A percentile compares a stretch with the other conserved stretches of the same genome.
These are phyloP conservation scores for Myriangium duriaei DNA, from an alignment of 2,329 filamentous ascomycete genomes.

Conservation along the genomic window DNA sequence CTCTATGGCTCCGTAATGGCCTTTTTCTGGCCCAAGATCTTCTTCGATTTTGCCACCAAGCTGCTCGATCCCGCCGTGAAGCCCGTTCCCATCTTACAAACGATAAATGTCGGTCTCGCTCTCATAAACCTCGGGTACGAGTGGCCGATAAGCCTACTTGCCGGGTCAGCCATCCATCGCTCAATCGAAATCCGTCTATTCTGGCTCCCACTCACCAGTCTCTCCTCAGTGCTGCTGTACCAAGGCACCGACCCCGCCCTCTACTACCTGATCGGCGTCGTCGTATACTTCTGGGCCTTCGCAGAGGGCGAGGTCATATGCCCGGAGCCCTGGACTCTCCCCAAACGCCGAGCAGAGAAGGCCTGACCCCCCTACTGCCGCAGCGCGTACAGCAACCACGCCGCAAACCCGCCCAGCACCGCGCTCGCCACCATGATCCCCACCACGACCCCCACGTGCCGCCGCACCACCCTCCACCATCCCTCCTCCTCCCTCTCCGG, in stretches of 20 bases:
- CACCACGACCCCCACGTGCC: neutral
- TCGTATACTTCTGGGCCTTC: conserved; percentile 92
- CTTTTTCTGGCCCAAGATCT: conserved; percentile 98
- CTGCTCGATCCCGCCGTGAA: conserved; percentile 77
- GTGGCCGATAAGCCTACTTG: conserved; percentile 72
- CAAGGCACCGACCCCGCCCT: conserved; percentile 85
- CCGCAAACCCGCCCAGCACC: neutral
- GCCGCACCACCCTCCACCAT: too few species aligned
- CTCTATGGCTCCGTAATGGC: conserved; percentile 67
- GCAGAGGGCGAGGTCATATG: conserved; percentile 82
- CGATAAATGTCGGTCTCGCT: conserved; percentile 75
- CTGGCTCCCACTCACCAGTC: conserved; percentile 63
- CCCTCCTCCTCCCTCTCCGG: too few species aligned
- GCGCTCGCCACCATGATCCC: neutral
- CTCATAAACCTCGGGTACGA: conserved; percentile 72
- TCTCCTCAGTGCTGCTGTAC: conserved; percentile 69
- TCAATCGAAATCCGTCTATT: conserved; percentile 79
- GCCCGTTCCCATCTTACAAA: conserved; percentile 78
- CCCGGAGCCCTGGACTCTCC: conserved; percentile 38
- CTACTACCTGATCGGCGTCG: conserved; percentile 79
- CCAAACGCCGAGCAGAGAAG: conserved; percentile 24
- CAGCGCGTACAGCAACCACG: neutral
- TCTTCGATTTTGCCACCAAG: conserved; percentile 92
- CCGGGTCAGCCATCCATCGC: conserved; percentile 66
- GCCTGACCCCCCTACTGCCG: conserved; percentile 1